These are phyloP conservation scores for Lactarius quietus DNA, from an alignment of 768 basidiomycete species.

Conservation along the genomic window DNA sequence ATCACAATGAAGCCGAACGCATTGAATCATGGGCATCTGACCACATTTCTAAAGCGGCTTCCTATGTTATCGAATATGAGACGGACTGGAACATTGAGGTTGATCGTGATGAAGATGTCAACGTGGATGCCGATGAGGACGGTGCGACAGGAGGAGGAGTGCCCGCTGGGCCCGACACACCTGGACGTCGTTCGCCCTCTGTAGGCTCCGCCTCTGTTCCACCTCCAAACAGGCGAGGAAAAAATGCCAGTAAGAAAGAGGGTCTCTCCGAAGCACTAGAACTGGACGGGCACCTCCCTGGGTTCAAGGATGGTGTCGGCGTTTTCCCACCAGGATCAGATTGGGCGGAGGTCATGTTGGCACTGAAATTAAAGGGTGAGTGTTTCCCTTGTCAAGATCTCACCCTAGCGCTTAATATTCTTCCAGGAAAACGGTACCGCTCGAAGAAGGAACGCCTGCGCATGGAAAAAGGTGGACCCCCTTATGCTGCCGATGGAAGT, in stretches of 20 bases:
- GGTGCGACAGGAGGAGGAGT: conserved; percentile 21
- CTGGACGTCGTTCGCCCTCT: conserved; percentile 31
- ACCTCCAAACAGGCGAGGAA: conserved; percentile 24
- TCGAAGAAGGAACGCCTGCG: conserved; percentile 78
- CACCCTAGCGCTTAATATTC: not conserved
- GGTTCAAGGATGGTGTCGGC: conserved; percentile 71
- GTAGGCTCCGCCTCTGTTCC: conserved; percentile 22
- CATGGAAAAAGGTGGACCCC: conserved; percentile 75
- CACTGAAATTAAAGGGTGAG: conserved; percentile 70
- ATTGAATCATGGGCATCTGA: conserved; percentile 70
- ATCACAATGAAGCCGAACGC: conserved; percentile 67
- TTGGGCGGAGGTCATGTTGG: conserved; percentile 69
- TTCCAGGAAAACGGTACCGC: conserved; percentile 65
- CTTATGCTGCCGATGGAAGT: conserved; percentile 70
- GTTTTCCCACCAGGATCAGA: conserved; percentile 67
- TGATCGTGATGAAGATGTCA: conserved; percentile 42
- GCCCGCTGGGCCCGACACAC: conserved; percentile 29
- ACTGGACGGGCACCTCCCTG: conserved; percentile 68
- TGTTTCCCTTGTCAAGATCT: not conserved
- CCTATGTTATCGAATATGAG: conserved; percentile 77
- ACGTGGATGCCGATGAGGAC: conserved; percentile 45
- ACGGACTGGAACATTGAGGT: conserved; percentile 82
- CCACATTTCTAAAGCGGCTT: conserved; percentile 65
- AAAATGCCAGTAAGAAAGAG: conserved; percentile 43
- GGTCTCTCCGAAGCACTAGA: conserved; percentile 51